These are phyloP conservation scores for Xanthoconium separans DNA, from an alignment of 1,284 basidiomycete genomes.

Conservation along the genomic window DNA sequence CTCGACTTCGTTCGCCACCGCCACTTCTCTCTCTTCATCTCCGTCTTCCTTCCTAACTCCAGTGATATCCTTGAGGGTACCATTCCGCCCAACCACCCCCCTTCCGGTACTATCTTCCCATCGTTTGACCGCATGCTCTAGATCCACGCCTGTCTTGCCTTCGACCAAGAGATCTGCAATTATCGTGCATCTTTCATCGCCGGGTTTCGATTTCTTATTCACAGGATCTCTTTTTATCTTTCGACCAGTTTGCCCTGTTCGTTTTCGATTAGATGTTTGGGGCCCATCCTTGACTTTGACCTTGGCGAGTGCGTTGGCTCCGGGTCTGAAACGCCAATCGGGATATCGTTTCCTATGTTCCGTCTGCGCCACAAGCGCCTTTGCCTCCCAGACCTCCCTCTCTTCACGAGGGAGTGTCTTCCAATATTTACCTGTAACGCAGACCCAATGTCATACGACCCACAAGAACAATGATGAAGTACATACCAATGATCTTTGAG, in stretches of 20 bases:
- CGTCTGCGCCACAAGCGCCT: constrained; percentile 70
- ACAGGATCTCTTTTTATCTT: constrained; percentile 36
- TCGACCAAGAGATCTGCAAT: constrained; percentile 52
- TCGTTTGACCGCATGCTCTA: constrained; percentile 48
- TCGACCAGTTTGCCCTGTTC: constrained; percentile 38
- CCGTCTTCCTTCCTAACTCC: constrained; percentile 14
- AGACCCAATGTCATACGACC: neutral
- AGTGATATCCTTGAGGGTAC: constrained; percentile 1
- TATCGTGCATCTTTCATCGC: constrained; percentile 40
- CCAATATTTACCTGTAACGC: constrained; percentile 54
- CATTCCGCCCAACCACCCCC: constrained; percentile 6
- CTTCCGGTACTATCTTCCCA: constrained; percentile 30
- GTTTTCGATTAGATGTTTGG: constrained; percentile 34
- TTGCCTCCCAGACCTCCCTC: constrained; percentile 70
- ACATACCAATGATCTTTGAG: constrained; percentile 56
- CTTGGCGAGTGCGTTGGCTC: constrained; percentile 54
- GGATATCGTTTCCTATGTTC: constrained; percentile 77
- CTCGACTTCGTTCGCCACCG: constrained; percentile 16
- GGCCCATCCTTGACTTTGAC: constrained; percentile 41
- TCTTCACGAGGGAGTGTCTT: constrained; percentile 59
- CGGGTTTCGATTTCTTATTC: constrained; percentile 27
- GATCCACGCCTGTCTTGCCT: constrained; percentile 48
- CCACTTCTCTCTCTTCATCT: constrained; percentile 24
- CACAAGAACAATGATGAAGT: neutral
- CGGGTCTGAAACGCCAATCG: constrained; percentile 73